Percentiles rank a stretch among this genome's conserved stretches.
phyloP scores from a whole-genome alignment of 257 asterid genomes.

The Solanum dulcamara region DNA sequence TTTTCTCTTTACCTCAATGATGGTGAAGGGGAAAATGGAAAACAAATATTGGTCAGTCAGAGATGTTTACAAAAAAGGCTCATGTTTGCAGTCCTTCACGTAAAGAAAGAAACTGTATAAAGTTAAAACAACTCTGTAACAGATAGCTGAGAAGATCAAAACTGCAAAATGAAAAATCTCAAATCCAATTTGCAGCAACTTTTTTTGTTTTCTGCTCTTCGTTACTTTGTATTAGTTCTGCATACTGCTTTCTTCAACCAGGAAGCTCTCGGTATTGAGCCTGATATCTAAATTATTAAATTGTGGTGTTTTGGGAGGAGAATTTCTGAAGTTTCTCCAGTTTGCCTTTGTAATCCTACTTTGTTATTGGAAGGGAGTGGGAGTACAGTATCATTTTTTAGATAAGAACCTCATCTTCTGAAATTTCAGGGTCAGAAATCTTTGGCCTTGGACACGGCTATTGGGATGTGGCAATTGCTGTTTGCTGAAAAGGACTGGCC shows the following conservation, averaged over 20 bases:
- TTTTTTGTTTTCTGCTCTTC: background rate
- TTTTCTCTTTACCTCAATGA: background rate
- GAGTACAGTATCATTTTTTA: background rate
- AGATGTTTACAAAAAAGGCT: background rate
- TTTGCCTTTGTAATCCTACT: background rate
- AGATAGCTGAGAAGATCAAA: background rate
- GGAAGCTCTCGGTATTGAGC: background rate
- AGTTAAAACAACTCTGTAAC: background rate
- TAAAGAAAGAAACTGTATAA: background rate
- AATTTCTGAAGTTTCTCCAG: background rate
- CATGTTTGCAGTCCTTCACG: background rate
- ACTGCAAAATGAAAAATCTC: background rate
- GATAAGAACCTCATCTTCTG: background rate
- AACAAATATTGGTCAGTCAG: background rate
- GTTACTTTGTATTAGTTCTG: background rate
- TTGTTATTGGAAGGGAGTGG: background rate
- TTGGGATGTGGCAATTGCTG: constrained; percentile 98
- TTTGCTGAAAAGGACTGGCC: constrained; percentile 96
- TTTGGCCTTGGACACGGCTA: constrained; percentile 94
- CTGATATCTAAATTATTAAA: background rate
- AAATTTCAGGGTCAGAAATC: constrained; percentile 92
- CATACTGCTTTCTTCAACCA: background rate
- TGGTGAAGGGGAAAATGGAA: background rate
- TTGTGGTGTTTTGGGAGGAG: background rate
- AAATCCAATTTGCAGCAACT: background rate